Conservation (phyloP, 2,329 filamentous ascomycete species). For the Pseudogymnoascus sp. region DNA sequence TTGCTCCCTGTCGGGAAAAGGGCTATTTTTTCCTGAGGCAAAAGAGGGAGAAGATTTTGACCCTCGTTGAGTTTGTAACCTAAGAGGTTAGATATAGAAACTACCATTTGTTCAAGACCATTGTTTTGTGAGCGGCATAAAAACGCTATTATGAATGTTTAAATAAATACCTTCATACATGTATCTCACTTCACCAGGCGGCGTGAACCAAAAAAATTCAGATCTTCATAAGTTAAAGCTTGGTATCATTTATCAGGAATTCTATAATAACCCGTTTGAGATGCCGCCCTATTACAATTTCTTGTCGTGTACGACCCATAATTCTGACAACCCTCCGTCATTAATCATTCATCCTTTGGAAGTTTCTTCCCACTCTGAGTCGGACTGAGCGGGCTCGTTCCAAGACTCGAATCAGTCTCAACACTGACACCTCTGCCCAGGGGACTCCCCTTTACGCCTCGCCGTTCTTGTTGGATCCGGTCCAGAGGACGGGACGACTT, state of each 20-base stretch:
- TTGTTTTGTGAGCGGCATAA: neutral
- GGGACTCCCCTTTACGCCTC: conserved; percentile 18
- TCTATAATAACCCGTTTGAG: neutral
- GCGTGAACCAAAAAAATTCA: neutral
- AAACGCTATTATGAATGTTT: neutral
- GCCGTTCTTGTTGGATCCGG: conserved; percentile 17
- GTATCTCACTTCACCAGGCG: neutral
- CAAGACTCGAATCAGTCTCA: conserved; percentile 25
- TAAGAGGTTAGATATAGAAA: neutral
- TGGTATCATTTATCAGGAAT: neutral
- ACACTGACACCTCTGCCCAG: conserved; percentile 22
- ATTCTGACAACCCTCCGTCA: neutral
- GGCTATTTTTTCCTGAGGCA: neutral
- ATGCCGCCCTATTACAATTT: neutral
- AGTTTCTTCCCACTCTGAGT: conserved; percentile 2
- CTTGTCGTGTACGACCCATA: no score
- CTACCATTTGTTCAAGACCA: neutral
- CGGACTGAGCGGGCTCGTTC: conserved; percentile 24
- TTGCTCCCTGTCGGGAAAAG: neutral
- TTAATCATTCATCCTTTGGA: neutral
- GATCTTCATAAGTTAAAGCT: neutral
- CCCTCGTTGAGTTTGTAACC: neutral
- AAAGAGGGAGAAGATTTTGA: neutral
- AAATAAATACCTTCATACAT: neutral
- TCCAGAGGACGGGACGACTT: conserved; percentile 21